These are phyloP conservation scores for Silene noctiflora DNA, from an alignment of 179 eudicot genomes.

Conservation along the genomic window DNA sequence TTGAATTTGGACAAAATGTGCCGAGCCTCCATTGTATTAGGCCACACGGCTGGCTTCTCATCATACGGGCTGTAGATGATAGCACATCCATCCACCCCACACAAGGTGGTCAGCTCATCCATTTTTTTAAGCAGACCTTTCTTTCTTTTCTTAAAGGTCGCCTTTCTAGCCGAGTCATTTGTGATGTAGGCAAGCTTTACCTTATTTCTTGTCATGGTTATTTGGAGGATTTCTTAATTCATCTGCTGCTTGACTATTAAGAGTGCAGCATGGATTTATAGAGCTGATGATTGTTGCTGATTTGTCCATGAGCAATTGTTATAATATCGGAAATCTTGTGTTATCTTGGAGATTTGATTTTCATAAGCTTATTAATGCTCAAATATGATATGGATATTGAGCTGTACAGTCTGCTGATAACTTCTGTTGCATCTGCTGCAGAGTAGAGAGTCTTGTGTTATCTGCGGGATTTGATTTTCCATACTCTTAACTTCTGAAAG, in stretches of 20 bases:
- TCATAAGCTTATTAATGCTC: too few relatives aligned
- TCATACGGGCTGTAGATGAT: conserved; percentile 42
- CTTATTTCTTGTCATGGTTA: conserved; percentile 8
- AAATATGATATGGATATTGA: too few relatives aligned
- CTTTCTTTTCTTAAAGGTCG: conserved; percentile 46
- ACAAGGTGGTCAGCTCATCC: conserved; percentile 41
- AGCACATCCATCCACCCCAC: conserved; percentile 43
- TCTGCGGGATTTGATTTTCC: neutral
- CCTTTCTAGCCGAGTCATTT: conserved; percentile 38
- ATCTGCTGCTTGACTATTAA: neutral
- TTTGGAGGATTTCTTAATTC: neutral
- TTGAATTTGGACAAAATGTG: conserved; percentile 18
- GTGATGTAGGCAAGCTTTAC: conserved; percentile 26
- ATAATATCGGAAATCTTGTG: neutral
- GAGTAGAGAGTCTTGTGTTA: neutral
- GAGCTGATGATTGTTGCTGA: too few relatives aligned
- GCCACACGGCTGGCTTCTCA: conserved; percentile 35
- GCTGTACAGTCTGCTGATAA: too few relatives aligned
- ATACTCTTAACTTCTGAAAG: too few relatives aligned
- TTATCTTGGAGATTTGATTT: neutral
- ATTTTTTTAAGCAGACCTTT: conserved; percentile 45
- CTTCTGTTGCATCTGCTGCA: too few relatives aligned
- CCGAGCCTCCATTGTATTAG: conserved; percentile 14
- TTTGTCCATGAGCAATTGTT: too few relatives aligned
- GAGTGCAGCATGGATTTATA: neutral